These are phyloP conservation scores for Epichloe gansuensis DNA, from an alignment of 2,329 filamentous ascomycete genomes.

Conservation along the genomic window DNA sequence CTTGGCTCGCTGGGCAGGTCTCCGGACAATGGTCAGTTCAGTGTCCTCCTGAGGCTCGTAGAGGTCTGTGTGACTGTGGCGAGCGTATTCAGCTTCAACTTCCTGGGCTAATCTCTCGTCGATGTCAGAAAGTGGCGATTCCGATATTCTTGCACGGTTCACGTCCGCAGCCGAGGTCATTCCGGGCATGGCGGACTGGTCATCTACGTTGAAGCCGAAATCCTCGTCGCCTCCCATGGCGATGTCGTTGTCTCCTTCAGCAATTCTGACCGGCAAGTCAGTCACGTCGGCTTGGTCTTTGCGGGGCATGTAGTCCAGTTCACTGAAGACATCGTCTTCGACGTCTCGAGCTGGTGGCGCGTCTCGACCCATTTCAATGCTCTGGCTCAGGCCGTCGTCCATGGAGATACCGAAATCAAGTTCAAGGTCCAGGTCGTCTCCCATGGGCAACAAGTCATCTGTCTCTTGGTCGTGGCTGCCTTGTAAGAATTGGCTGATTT, in stretches of 20 bases:
- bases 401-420: constrained; percentile 64
- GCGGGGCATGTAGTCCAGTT: constrained; percentile 44
- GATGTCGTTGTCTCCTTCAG: constrained; percentile 51
- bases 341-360: constrained; percentile 54
- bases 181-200: constrained; percentile 44
- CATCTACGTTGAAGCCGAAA: constrained; percentile 49
- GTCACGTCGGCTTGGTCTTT: constrained; percentile 44
- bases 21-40: constrained; percentile 46
- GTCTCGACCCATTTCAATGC: constrained; percentile 83
- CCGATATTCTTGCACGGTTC: constrained; percentile 49
- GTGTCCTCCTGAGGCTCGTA: constrained; percentile 48
- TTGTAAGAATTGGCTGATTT: constrained; percentile 70
- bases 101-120: constrained; percentile 49
- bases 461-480: constrained; percentile 48
- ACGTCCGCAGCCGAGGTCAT: constrained; percentile 33
- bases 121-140: constrained; percentile 58
- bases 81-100: constrained; percentile 44
- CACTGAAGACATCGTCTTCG: constrained; percentile 58
- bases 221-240: constrained; percentile 47
- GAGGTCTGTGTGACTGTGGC: constrained; percentile 41
- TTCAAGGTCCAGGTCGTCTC: constrained; percentile 58
- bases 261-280: constrained; percentile 44
- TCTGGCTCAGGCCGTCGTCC: constrained; percentile 52
- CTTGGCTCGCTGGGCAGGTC: constrained; percentile 57
- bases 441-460: constrained; percentile 42